Base-by-base conservation (phyloP, 225 moss, liverwort and hornwort genomes). In the Antitrichia curtipendula region DNA sequence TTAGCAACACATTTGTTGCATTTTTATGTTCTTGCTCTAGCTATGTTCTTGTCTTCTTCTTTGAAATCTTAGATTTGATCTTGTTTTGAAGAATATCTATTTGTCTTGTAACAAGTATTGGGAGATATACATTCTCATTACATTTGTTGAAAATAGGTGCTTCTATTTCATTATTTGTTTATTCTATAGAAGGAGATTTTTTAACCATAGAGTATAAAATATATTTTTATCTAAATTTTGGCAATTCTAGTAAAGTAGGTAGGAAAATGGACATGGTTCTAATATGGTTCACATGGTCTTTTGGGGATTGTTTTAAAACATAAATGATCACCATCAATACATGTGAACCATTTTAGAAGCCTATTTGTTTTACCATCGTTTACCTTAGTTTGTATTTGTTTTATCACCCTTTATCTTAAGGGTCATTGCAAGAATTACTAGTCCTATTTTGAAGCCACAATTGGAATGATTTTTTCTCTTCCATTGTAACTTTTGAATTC, bases 41-140 rank as follows among this genome's bases (percentile, higher is more conserved):
- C 2, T 65, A 36, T 36, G 4, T 3, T 65, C 3, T n/a, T n/a
- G n/a, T 21, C 11, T 0, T n/a, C 6, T 36, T 65, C 3, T 8
- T 34, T 34, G 7, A 16, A 69, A 27, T 27, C 1, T 71, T 8
- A 0, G 9, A 15, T 27, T 16, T 43, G 16, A 71, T 71, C 6
- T 71, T 28, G 16, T 71, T 4, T 71, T 71, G 2, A 5, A n/a
- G 7, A n/a, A 65, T n/a, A n/a, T 21, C 2, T 43, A 28, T 43
- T 27, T 27, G 3, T 3, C 4, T 41, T 45, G 1, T 27, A 43
- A 27, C 5, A 14, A 41, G 5, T 25, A 25, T 14, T 49, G 12
- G 2, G 1, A 41, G 8, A 27, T 70, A 41, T 1, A 23, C 2
- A 25, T 24, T 25, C 0, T 41, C 3, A 0, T 0, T 70, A 25